A percentile compares a stretch with the other conserved stretches of the same genome.
Evolutionary conservation across 2,329 filamentous ascomycete genomes (phyloP).

Genomic region (Setomelanomma holmii): DNA sequence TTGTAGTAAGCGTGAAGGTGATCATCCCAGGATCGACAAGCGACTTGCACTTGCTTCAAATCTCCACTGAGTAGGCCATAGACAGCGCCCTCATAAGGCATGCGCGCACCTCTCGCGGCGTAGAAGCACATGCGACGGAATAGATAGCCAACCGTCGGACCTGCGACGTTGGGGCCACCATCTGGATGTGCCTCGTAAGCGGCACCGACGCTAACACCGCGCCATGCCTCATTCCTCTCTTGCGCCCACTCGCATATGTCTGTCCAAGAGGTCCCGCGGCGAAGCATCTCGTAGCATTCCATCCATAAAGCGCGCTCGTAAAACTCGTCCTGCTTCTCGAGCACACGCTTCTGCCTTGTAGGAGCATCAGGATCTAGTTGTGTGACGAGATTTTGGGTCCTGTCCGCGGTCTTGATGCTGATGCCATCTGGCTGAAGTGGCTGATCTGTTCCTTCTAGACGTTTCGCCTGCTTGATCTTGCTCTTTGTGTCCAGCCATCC

Average conservation of each 20-base stretch:
- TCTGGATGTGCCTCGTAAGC: slow-evolving; percentile 60
- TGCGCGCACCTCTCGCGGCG: slow-evolving; percentile 72
- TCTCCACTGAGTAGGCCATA: slow-evolving; percentile 92
- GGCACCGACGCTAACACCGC: slow-evolving; percentile 81
- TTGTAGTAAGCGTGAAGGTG: slow-evolving; percentile 88
- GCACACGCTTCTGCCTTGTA: slow-evolving; percentile 75
- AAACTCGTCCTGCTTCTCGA: slow-evolving; percentile 84
- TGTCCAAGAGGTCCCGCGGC: slow-evolving; percentile 76
- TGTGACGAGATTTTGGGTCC: slow-evolving; percentile 73
- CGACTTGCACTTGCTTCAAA: slow-evolving; percentile 74
- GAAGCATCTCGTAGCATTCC: slow-evolving; percentile 90
- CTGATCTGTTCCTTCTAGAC: slow-evolving; percentile 61
- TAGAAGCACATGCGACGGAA: slow-evolving; percentile 82
- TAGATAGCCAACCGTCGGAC: slow-evolving; percentile 56
- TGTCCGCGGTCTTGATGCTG: slow-evolving; percentile 50
- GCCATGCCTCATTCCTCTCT: slow-evolving; percentile 86
- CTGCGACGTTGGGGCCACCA: slow-evolving; percentile 47
- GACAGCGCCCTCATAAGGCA: slow-evolving; percentile 85
- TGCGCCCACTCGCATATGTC: slow-evolving; percentile 86
- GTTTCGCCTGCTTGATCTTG: slow-evolving; percentile 88
- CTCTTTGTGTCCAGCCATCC: slow-evolving; percentile 93
- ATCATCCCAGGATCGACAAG: slow-evolving; percentile 84
- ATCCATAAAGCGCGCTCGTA: slow-evolving; percentile 93
- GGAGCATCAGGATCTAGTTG: slow-evolving; percentile 91
- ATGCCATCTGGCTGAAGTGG: slow-evolving; percentile 52